Evolutionary conservation across 2,329 filamentous ascomycete species (phyloP).

Genomic region (Teratosphaeria epicoccoides): DNA sequence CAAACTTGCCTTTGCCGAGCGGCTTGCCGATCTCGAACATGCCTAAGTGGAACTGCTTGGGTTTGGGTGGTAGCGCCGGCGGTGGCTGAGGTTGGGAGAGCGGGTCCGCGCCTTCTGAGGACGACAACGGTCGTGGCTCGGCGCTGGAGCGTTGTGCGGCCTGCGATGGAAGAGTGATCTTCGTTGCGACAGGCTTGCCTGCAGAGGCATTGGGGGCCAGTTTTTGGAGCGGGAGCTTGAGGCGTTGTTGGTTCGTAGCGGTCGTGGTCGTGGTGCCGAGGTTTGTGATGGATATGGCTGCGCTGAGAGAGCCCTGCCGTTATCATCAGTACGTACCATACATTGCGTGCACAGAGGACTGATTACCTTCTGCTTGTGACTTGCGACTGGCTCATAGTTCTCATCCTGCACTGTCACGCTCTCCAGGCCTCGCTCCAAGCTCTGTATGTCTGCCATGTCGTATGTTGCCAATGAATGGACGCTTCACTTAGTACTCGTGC

Average conservation of each 20-base stretch:
- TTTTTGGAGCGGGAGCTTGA: constrained; percentile 68
- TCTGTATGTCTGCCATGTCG: constrained; percentile 49
- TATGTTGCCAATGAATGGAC: constrained; percentile 3
- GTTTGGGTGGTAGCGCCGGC: constrained; percentile 9
- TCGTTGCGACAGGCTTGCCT: constrained; percentile 41
- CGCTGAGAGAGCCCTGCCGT: constrained; percentile 36
- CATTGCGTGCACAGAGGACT: not conserved
- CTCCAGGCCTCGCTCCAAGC: constrained; percentile 80
- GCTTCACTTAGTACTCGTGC: not conserved
- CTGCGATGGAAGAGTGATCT: constrained; percentile 59
- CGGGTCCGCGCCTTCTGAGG: constrained; percentile 25
- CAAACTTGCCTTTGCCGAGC: constrained; percentile 79
- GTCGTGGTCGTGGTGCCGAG: constrained; percentile 25
- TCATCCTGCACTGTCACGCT: constrained; percentile 82
- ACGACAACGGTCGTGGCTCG: constrained; percentile 25
- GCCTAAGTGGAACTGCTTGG: constrained; percentile 65
- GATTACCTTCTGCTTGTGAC: constrained; percentile 3
- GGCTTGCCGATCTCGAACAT: constrained; percentile 92
- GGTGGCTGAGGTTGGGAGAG: constrained; percentile 29
- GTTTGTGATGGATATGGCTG: constrained; percentile 38
- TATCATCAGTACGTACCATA: constrained; percentile 7
- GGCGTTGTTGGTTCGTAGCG: constrained; percentile 44
- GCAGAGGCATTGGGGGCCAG: constrained; percentile 62
- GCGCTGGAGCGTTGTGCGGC: constrained; percentile 40
- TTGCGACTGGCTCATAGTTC: constrained; percentile 44